Percentiles rank a stretch among this genome's conserved stretches.
These are phyloP conservation scores for Aspergillus tanneri DNA, from an alignment of 2,329 filamentous ascomycete species.

Conservation along the genomic window DNA sequence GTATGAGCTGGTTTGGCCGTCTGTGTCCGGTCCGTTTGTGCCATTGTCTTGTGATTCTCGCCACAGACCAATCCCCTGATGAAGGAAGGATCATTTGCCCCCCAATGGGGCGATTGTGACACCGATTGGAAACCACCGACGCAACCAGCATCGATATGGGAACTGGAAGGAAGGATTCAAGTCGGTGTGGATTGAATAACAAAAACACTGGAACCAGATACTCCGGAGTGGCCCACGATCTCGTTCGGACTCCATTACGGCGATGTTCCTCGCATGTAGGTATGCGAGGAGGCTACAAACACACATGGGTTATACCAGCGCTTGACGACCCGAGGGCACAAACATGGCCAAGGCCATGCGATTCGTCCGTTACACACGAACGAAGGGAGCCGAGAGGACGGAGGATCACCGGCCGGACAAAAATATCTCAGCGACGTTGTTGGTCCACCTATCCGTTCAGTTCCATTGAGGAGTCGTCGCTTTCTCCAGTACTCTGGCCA, in stretches of 20 bases:
- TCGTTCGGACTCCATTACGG: slow-evolving; percentile 1
- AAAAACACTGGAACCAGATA: not conserved
- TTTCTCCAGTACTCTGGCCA: too few species aligned
- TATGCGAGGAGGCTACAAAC: slow-evolving; percentile 18
- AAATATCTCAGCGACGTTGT: not conserved
- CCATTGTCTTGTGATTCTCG: slow-evolving; percentile 23
- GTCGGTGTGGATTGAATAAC: slow-evolving; percentile 19
- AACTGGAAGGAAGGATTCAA: slow-evolving; percentile 7
- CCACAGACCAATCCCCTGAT: slow-evolving; percentile 15
- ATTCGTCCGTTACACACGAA: slow-evolving; percentile 15
- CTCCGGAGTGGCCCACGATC: not conserved
- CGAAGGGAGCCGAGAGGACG: not conserved
- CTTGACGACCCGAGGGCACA: slow-evolving; percentile 14
- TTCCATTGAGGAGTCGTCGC: too few species aligned
- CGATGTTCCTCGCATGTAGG: slow-evolving; percentile 12
- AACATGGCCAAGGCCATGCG: slow-evolving; percentile 20
- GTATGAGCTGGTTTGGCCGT: slow-evolving; percentile 11
- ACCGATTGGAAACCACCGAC: slow-evolving; percentile 22
- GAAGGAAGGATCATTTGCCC: slow-evolving; percentile 18
- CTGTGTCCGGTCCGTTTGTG: slow-evolving; percentile 22
- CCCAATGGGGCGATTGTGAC: slow-evolving; percentile 20
- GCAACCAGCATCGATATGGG: slow-evolving; percentile 21
- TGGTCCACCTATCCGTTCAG: too few species aligned
- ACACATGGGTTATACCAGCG: slow-evolving; percentile 16
- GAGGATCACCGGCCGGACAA: not conserved